Evolutionary conservation across 768 basidiomycete genomes (phyloP), one percentile per base, ranked within the genome.

Genomic region (Stropharia rugosoannulata): DNA sequence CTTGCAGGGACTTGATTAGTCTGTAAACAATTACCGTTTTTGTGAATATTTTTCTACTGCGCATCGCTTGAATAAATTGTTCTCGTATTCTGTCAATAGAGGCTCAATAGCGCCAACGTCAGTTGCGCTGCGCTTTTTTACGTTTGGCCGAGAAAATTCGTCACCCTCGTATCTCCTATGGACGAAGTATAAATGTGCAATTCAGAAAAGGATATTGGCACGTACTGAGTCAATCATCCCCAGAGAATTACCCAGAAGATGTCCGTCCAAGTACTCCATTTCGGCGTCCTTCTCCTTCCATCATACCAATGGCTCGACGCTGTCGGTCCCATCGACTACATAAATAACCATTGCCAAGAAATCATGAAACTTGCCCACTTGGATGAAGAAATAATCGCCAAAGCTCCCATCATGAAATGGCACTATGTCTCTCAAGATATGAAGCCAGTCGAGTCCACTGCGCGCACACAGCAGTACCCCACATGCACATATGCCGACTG

Each of bases 231-330:
- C 16, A 45, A 18, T 22, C 44, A 18, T 25, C 2, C 12, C 44
- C 13, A 16, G 18, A 16, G 7, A 27, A 19, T 27, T 13, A 59
- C 12, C 36, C 9, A 12, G 3, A n/a, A 37, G 11, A 59, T 59
- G 54, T n/a, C 46, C 5, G 15, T 13, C 1, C 54, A 43, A 22
- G 52, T 45, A 13, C 45, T 57, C 6, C 41, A 51, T 43, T 56
- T 65, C 41, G 67, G 64, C 1, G 48, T 68, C 11, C 64, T 66
- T 18, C 54, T 65, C 13, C 42, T 62, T 13, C 64, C 61, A 2
- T 38, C 47, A 1, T 61, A 58, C 56, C 67, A 68, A 52, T 63
- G 59, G 58, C 64, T 68, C 42, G 65, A 66, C 45, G 59, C 59
- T 11, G 64, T 48, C 6, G 67, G 65, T 11, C 55, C 67, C 18